Percentiles rank a stretch among this genome's conserved stretches.
phyloP scores from a whole-genome alignment of 179 eudicot genomes.

The Beta corolliflora region DNA sequence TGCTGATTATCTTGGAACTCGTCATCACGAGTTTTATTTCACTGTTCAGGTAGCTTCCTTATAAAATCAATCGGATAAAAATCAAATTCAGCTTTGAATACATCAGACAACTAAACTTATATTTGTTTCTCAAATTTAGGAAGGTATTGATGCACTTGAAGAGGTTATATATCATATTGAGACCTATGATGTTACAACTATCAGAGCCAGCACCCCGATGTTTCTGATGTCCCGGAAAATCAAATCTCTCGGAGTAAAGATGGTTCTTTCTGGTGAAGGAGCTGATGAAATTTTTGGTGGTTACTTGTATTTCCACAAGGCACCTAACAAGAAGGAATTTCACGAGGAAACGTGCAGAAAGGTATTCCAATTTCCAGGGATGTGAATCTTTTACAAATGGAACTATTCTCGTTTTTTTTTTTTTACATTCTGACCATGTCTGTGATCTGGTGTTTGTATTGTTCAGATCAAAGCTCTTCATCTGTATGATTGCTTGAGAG shows the following conservation, averaged over 20 bases:
- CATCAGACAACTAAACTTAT: neutral
- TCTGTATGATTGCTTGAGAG: constrained; percentile 95
- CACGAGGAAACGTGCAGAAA: constrained; percentile 94
- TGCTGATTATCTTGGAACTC: constrained; percentile 87
- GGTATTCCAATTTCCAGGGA: constrained; percentile 52
- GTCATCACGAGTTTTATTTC: constrained; percentile 94
- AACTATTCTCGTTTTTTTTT: neutral
- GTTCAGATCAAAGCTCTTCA: constrained; percentile 94
- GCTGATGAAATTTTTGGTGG: constrained; percentile 98
- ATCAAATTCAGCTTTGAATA: neutral
- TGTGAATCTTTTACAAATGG: constrained; percentile 13
- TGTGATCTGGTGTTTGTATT: constrained; percentile 17
- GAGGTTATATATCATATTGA: constrained; percentile 93
- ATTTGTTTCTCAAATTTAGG: constrained; percentile 46
- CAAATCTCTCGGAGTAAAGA: constrained; percentile 93
- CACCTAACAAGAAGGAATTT: constrained; percentile 92
- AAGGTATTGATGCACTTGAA: constrained; percentile 96
- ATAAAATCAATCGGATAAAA: constrained; percentile 4
- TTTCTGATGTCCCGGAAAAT: constrained; percentile 97
- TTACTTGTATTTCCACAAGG: constrained; percentile 96
- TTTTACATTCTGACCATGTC: neutral
- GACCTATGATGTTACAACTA: constrained; percentile 92
- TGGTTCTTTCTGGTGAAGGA: constrained; percentile 99
- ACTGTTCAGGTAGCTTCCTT: constrained; percentile 76
- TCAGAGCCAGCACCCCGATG: constrained; percentile 99